Evolutionary conservation across 371 early-diverging fungal genomes (phyloP), one percentile per base, ranked within the genome.

Genomic region (Mucor saturninus): DNA sequence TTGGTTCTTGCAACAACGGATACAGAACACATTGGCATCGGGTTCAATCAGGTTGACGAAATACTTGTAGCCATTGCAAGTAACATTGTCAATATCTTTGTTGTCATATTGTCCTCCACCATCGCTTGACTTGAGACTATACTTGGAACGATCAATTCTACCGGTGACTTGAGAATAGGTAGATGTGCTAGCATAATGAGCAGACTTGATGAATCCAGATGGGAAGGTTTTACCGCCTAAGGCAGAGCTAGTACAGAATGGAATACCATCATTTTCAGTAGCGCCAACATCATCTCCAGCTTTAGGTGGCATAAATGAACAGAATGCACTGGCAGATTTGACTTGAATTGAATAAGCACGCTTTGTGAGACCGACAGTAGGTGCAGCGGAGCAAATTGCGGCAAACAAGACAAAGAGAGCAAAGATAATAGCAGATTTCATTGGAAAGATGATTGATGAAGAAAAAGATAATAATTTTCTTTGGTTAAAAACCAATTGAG

Each of bases 91-190:
- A n/a, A 57, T 48, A 30, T 65, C 71, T 40, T 61, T 64, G 55
- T 67, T 68, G 38, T 80, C 81, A 54, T 80, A 77, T 64, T 80
- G 81, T 58, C 81, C 79, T 29, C 81, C 80, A 30, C 71, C 74
- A 46, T 80, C 78, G 9, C 28, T 51, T 0, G 29, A 1, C 3
- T 35, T 43, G 28, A 77, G 56, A 5, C 50, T 54, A 35, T 77
- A 82, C 30, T 53, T 59, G 4, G 38, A 28, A 30, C 55, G 57
- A 40, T 64, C 57, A 29, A 79, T 77, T n/a, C 15, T 68, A 11
- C 82, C 81, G 10, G 79, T 81, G 39, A 75, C 53, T 56, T 81
- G 81, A 11, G 72, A 70, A 37, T 75, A 81, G 4, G 62, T 56
- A 7, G 68, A 56, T 1, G 59, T 31, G 32, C 62, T 55, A 0